Percentiles rank a stretch among this genome's conserved stretches.
These are phyloP conservation scores for Giardia duodenalis DNA, from an alignment of 208 protist species.

Conservation along the genomic window DNA sequence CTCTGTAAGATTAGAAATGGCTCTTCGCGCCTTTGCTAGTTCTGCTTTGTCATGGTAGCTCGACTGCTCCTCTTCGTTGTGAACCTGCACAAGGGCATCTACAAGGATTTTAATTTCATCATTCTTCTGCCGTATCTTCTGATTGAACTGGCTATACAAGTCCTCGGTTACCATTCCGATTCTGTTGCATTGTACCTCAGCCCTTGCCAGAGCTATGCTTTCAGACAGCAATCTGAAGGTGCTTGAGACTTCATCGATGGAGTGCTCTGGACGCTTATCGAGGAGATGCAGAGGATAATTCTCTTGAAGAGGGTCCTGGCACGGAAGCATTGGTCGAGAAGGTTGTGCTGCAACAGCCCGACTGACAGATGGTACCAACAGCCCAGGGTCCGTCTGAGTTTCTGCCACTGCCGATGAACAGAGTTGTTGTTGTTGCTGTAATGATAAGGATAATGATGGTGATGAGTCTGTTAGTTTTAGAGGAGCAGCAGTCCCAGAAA, in stretches of 20 bases:
- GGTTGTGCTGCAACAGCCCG: too few species aligned
- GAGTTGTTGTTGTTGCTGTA: background rate
- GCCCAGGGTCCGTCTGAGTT: background rate
- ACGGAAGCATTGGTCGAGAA: background rate
- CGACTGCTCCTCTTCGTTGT: too few species aligned
- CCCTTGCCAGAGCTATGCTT: background rate
- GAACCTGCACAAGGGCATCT: background rate
- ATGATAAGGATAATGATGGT: background rate
- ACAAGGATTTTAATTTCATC: background rate
- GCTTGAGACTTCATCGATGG: too few species aligned
- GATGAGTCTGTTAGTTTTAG: background rate
- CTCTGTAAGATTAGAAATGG: too few species aligned
- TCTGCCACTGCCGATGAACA: background rate
- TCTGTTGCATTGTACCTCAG: background rate
- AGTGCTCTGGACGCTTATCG: too few species aligned
- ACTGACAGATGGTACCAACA: too few species aligned
- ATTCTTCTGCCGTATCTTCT: background rate
- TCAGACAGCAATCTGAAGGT: too few species aligned
- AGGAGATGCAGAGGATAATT: background rate
- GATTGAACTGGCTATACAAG: background rate
- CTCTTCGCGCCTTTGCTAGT: too few species aligned
- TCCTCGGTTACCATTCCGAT: background rate
- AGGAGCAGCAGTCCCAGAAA: background rate
- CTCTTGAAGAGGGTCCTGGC: background rate
- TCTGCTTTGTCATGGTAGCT: too few species aligned